phyloP scores from a whole-genome alignment of 2,329 filamentous ascomycete species.

The Teratosphaeriaceae sp. region DNA sequence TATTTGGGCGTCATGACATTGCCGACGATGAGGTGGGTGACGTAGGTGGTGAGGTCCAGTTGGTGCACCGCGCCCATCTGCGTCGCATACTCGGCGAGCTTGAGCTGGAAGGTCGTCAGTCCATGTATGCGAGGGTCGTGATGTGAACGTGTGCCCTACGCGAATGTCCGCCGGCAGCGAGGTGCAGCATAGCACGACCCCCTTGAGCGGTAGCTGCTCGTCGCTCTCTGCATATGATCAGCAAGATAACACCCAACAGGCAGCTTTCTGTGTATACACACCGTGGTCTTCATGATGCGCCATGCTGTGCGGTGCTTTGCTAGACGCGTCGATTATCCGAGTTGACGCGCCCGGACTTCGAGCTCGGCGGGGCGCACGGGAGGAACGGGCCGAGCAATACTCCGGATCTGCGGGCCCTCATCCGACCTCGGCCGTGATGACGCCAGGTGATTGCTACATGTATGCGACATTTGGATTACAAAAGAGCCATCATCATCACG shows the following conservation, averaged over 20 bases:
- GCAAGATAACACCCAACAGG: neutral
- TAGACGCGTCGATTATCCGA: no score
- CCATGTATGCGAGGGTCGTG: no score
- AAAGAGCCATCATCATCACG: no score
- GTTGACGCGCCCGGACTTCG: no score
- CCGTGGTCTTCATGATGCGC: neutral
- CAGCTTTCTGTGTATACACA: neutral
- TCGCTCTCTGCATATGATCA: neutral
- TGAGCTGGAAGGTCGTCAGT: slow-evolving; percentile 15
- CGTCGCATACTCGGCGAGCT: slow-evolving; percentile 51
- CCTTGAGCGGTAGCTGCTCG: slow-evolving; percentile 1
- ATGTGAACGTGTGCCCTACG: neutral
- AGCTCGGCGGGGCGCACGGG: no score
- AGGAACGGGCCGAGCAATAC: no score
- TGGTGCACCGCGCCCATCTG: slow-evolving; percentile 85
- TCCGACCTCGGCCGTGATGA: no score
- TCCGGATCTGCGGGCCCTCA: no score
- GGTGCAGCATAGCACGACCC: slow-evolving; percentile 1
- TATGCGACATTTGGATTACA: no score
- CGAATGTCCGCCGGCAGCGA: neutral
- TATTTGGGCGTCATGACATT: slow-evolving; percentile 89
- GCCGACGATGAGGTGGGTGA: slow-evolving; percentile 90
- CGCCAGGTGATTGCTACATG: no score
- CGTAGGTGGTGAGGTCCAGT: slow-evolving; percentile 89
- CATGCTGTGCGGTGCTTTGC: neutral